Percentiles rank a stretch among this genome's conserved stretches.
phyloP scores from a whole-genome alignment of 177 flowering plant genomes.

The Tripterygium wilfordii region DNA sequence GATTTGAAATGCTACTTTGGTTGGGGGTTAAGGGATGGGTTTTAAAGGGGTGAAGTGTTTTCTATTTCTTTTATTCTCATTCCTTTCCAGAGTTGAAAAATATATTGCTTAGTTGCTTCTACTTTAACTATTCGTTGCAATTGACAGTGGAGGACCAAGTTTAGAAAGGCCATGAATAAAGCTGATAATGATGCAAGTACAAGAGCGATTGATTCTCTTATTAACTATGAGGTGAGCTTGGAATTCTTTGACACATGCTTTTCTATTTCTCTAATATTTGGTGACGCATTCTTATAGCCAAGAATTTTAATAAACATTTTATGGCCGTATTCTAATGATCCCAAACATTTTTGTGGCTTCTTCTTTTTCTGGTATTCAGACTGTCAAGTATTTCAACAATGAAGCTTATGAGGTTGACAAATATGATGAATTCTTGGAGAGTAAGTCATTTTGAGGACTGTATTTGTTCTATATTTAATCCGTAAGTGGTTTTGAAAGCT shows the following conservation, averaged over 20 bases:
- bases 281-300: not conserved
- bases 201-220: slow-evolving; percentile 91
- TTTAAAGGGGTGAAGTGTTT: too few relatives aligned
- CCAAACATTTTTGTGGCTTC: too few relatives aligned
- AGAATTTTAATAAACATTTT: not conserved
- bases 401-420: slow-evolving; percentile 80
- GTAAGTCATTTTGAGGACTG: slow-evolving; percentile 47
- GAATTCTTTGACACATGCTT: slow-evolving; percentile 4
- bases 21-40: too few relatives aligned
- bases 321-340: slow-evolving; percentile 1
- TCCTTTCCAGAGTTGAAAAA: not conserved
- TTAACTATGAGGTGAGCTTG: slow-evolving; percentile 82
- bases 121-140: slow-evolving; percentile 2
- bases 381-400: slow-evolving; percentile 97
- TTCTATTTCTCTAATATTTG: not conserved
- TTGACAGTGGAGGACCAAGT: slow-evolving; percentile 96
- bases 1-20: too few relatives aligned
- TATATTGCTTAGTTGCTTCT: not conserved
- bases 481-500: too few relatives aligned
- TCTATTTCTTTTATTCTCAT: not conserved
- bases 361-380: slow-evolving; percentile 33
- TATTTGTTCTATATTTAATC: too few relatives aligned
- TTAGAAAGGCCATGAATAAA: slow-evolving; percentile 95
- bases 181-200: slow-evolving; percentile 99
- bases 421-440: slow-evolving; percentile 74